Evolutionary conservation across 164 flowering plant genomes (phyloP).

Genomic region (Vitis rotundifolia): DNA sequence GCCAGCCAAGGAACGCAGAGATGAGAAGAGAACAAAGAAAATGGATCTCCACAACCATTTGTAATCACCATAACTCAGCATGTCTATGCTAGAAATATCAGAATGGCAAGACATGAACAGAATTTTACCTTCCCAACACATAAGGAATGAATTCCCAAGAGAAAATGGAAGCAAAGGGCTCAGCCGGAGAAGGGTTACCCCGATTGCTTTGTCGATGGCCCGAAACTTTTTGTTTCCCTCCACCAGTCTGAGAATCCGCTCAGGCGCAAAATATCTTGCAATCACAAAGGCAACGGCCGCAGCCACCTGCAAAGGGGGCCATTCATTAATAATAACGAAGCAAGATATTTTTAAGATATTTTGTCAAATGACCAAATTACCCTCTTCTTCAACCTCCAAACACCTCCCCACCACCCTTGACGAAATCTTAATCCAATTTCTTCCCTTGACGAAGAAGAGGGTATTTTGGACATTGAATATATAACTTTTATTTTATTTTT

Average conservation of each 20-base stretch:
- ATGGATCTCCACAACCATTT: neutral
- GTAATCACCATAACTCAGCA: neutral
- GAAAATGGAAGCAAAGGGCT: neutral
- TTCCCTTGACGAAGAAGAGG: no score
- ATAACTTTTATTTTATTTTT: neutral
- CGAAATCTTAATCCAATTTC: neutral
- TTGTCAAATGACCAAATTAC: neutral
- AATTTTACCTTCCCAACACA: neutral
- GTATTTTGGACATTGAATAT: no score
- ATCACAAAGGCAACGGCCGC: neutral
- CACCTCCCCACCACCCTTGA: neutral
- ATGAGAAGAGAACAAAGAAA: neutral
- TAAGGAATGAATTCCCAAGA: neutral
- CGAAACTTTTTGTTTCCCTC: neutral
- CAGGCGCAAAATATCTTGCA: neutral
- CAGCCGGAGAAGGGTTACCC: neutral
- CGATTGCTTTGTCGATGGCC: neutral
- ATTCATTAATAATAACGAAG: neutral
- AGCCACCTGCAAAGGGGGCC: neutral
- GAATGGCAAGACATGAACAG: neutral
- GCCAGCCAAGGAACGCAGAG: no score
- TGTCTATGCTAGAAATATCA: no score
- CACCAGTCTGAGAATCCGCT: neutral
- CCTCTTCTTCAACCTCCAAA: neutral
- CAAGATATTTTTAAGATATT: neutral